Evolutionary conservation across 208 protist genomes (phyloP).

Genomic region (Leptomonas seymouri): DNA sequence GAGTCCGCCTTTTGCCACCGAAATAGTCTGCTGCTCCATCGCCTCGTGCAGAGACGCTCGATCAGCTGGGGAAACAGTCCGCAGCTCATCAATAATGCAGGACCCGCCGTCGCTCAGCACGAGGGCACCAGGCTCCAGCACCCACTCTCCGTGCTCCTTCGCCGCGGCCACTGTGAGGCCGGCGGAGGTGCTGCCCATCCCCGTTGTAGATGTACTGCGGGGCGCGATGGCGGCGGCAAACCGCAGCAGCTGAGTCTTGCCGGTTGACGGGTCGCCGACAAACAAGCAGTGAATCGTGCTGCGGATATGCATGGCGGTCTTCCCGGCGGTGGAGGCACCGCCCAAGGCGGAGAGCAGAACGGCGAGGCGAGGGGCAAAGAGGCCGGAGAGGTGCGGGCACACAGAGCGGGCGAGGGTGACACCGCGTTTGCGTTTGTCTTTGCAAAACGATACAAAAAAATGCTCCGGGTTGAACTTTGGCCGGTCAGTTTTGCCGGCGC

Average conservation of each 20-base stretch:
- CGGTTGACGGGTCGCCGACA: slow-evolving; percentile 99
- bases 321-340: slow-evolving; percentile 66
- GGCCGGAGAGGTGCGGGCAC: slow-evolving; percentile 77
- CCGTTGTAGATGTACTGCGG: slow-evolving; percentile 89
- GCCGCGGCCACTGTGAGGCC: slow-evolving; percentile 90
- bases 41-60: slow-evolving; percentile 97
- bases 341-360: slow-evolving; percentile 77
- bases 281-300: slow-evolving; percentile 98
- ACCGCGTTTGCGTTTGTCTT: slow-evolving; percentile 46
- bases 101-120: slow-evolving; percentile 97
- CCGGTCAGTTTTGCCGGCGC: slow-evolving; percentile 28
- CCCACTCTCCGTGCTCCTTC: slow-evolving; percentile 92
- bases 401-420: slow-evolving; percentile 62
- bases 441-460: slow-evolving; percentile 70
- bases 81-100: slow-evolving; percentile 98
- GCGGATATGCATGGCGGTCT: slow-evolving; percentile 67
- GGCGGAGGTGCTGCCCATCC: slow-evolving; percentile 92
- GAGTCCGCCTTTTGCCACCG: slow-evolving; percentile 95
- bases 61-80: slow-evolving; percentile 94
- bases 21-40: slow-evolving; percentile 99
- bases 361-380: slow-evolving; percentile 82
- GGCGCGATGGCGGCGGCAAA: slow-evolving; percentile 81
- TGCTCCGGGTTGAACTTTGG: slow-evolving; percentile 77
- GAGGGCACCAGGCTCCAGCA: slow-evolving; percentile 96
- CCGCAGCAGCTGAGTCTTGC: slow-evolving; percentile 95